Conservation (phyloP, 441 rosid species). For the Mallotus repandus region DNA sequence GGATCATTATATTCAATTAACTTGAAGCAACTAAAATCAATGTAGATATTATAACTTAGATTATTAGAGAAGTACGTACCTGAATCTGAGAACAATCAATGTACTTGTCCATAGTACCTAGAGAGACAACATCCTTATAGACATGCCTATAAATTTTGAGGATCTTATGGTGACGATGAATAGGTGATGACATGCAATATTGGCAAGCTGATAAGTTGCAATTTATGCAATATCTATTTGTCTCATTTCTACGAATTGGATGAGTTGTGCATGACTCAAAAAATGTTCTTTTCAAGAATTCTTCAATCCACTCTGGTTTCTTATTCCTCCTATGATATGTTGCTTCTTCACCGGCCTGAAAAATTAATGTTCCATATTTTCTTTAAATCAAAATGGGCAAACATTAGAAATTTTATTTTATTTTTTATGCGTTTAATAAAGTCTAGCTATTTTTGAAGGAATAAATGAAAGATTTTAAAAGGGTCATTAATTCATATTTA, state of each 20-base stretch:
- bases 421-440: too few species aligned
- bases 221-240: conserved; percentile 38
- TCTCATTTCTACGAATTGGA: conserved; percentile 39
- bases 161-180: conserved; percentile 37
- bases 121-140: conserved; percentile 44
- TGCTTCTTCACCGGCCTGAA: conserved; percentile 3
- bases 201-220: conserved; percentile 38
- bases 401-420: too few species aligned
- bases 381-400: too few species aligned
- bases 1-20: background rate
- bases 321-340: background rate
- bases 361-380: background rate
- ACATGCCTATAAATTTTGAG: conserved; percentile 44
- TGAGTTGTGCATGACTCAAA: conserved; percentile 35
- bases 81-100: conserved; percentile 41
- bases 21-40: too few species aligned
- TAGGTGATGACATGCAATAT: conserved; percentile 33
- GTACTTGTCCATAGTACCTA: conserved; percentile 34
- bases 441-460: too few species aligned
- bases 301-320: conserved; percentile 17
- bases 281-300: conserved; percentile 32
- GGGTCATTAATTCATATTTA: too few species aligned
- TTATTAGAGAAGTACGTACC: conserved; percentile 11
- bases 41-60: too few species aligned
- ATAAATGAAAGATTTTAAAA: too few species aligned